Evolutionary conservation across 1,284 basidiomycete genomes (phyloP).

Genomic region (Pascua guehoae): DNA sequence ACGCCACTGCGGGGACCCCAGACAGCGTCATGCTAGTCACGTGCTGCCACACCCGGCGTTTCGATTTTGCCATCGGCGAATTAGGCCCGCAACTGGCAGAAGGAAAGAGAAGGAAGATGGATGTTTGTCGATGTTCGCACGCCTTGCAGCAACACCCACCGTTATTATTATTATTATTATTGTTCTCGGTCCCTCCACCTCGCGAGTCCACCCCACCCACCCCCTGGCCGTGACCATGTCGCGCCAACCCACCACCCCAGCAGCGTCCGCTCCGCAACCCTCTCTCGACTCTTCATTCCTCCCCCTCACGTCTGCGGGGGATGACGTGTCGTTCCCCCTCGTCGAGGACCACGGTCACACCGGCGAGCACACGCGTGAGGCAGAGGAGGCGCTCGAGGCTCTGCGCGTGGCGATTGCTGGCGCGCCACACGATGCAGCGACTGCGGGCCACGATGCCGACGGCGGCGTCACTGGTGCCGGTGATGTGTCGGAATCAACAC

Average conservation of each 20-base stretch:
- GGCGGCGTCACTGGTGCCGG: background rate
- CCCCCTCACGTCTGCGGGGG: conserved; percentile 3
- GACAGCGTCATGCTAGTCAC: no score
- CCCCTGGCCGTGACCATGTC: background rate
- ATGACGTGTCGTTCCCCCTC: conserved; percentile 18
- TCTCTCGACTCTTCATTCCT: conserved; percentile 12
- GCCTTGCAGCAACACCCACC: conserved; percentile 5
- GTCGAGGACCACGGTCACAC: conserved; percentile 16
- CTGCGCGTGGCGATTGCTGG: conserved; percentile 31
- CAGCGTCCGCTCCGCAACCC: background rate
- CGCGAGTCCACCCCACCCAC: conserved; percentile 5
- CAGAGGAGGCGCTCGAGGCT: conserved; percentile 34
- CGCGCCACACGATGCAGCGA: conserved; percentile 4
- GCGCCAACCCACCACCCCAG: conserved; percentile 2
- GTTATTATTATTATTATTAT: background rate
- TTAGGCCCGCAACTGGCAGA: no score
- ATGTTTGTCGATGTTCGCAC: conserved; percentile 3
- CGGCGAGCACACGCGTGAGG: conserved; percentile 17
- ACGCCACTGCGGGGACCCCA: no score
- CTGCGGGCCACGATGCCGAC: background rate
- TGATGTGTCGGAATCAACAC: background rate
- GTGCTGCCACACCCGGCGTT: no score
- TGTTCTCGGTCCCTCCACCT: conserved; percentile 8
- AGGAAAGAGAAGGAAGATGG: no score
- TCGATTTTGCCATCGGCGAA: no score